A percentile compares a stretch with the other conserved stretches of the same genome.
Evolutionary conservation across 1,284 basidiomycete genomes (phyloP).

Genomic region (Ustilago vetiveriae): DNA sequence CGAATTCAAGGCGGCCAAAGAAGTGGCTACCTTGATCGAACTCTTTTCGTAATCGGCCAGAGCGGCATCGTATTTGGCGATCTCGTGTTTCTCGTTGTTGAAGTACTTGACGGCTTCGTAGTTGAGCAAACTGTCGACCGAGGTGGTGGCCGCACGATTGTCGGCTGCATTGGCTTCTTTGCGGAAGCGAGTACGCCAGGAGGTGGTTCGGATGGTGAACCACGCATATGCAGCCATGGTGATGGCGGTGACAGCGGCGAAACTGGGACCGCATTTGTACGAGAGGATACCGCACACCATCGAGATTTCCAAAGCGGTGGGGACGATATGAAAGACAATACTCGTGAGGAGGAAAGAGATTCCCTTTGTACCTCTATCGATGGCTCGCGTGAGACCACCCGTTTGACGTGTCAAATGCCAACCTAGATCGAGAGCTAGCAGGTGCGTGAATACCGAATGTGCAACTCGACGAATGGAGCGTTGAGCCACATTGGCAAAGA

Average conservation of each 20-base stretch:
- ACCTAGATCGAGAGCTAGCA: slow-evolving; percentile 87
- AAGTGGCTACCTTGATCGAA: slow-evolving; percentile 93
- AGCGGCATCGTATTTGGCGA: slow-evolving; percentile 89
- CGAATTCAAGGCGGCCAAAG: slow-evolving; percentile 89
- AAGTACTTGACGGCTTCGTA: slow-evolving; percentile 99
- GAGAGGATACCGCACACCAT: slow-evolving; percentile 97
- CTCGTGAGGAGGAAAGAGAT: slow-evolving; percentile 95
- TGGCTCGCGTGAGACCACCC: slow-evolving; percentile 92
- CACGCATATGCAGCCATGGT: slow-evolving; percentile 93
- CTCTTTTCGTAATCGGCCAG: slow-evolving; percentile 88
- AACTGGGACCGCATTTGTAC: slow-evolving; percentile 96
- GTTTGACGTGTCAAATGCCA: slow-evolving; percentile 95
- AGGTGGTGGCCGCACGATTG: slow-evolving; percentile 91
- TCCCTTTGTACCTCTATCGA: slow-evolving; percentile 96
- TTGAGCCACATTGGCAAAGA: slow-evolving; percentile 96
- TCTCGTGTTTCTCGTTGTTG: slow-evolving; percentile 93
- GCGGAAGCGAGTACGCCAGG: slow-evolving; percentile 95
- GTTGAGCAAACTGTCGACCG: slow-evolving; percentile 95
- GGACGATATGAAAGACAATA: slow-evolving; percentile 92
- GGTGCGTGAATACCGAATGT: slow-evolving; percentile 88
- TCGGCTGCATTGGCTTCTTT: slow-evolving; percentile 95
- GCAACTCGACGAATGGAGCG: slow-evolving; percentile 92
- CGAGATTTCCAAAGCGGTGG: slow-evolving; percentile 93
- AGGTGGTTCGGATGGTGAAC: slow-evolving; percentile 95
- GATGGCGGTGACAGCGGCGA: slow-evolving; percentile 85